Base-by-base conservation (phyloP, 2,329 filamentous ascomycete species). In the Colletotrichum lindemuthianum region DNA sequence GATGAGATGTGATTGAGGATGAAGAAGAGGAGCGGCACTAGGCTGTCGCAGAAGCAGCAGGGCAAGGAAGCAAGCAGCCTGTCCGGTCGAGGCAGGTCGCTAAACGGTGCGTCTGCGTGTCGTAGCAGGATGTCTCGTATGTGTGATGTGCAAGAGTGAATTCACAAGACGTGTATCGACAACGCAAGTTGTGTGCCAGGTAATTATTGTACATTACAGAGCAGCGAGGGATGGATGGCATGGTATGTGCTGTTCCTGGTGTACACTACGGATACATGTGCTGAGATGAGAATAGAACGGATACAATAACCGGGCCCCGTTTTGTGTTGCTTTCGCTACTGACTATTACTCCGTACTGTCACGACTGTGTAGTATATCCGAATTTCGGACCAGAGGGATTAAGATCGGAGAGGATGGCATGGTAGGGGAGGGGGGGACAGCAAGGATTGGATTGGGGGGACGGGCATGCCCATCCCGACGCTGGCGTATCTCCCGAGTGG, bases 1-100 rank as follows among this genome's bases (percentile, higher is more conserved):
- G 61, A 65, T 65, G 61, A 65, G 61, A 65, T 65, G 61, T 65
- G 61, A 65, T 56, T 41, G 58, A 65, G 44, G 37, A 11, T 16
- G 16, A 48, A 11, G 16, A 48, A 32, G 9, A 45, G 43, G 6
- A 45, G 43, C 15, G 15, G 13, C 11, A 15, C 13, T 15, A 13
- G 37, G 37, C 9, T 40, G 37, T 9, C 37, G 41, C 40, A 41
- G 51, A 41, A 56, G 54, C 32, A 40, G 44, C 11, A 40, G 34
- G 16, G 40, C 45, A 33, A 45, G 57, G 33, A 15, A 50, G 34
- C 45, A 48, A 54, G 51, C 24, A 54, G 48, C 33, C 11, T 40
- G n/a, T 6, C 34, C 41, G 57, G n/a, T 8, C 9, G 39, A 43
- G 52, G 11, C 33, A n/a, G 40, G 34, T 48, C 39, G 16, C 32